Evolutionary conservation across 108 stramenopile genomes (phyloP), one percentile per base, ranked within the genome.

Genomic region (Cyclostephanos tholiformis): DNA sequence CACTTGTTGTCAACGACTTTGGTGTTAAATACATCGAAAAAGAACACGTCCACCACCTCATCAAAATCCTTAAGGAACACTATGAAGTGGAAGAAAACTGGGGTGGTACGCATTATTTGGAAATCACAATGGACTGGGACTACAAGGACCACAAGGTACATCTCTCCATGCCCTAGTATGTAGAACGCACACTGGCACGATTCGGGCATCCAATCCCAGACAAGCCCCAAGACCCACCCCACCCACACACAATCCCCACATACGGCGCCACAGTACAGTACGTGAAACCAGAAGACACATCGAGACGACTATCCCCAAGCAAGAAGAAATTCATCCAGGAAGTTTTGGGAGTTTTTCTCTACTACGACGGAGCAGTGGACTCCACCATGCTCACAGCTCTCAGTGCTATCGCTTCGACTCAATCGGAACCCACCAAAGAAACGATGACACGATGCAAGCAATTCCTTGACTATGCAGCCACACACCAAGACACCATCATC

Each of bases 151-250:
- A n/a, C n/a, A n/a, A n/a, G n/a, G n/a, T n/a, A n/a, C n/a, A n/a
- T n/a, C n/a, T n/a, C n/a, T n/a, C n/a, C n/a, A n/a, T 86, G 82
- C 86, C 86, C 20, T 76, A 69, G 6, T 87, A 84, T 38, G 67
- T 84, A n/a, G 69, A 80, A 30, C 29, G 32, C 5, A 30, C 32
- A 10, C 26, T 59, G 1, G 32, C 17, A 2, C 7, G 32, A 59
- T 59, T 59, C 7, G 30, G 32, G 0, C 58, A 59, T 32, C 30
- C 32, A 1, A 19, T 1, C 0, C 32, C 7, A 59, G 32, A 59
- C 8, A 23, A 32, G 12, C 27, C 9, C 9, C 58, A 59, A 59
- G 5, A 59, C 17, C 10, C 1, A 2, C 58, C 32, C 4, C 32
- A 30, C 14, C 26, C 58, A 32, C 1, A 35, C 32, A 17, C 17